Evolutionary conservation across 495 filamentous ascomycete species (phyloP).

Genomic region (Penicillium arizonense): DNA sequence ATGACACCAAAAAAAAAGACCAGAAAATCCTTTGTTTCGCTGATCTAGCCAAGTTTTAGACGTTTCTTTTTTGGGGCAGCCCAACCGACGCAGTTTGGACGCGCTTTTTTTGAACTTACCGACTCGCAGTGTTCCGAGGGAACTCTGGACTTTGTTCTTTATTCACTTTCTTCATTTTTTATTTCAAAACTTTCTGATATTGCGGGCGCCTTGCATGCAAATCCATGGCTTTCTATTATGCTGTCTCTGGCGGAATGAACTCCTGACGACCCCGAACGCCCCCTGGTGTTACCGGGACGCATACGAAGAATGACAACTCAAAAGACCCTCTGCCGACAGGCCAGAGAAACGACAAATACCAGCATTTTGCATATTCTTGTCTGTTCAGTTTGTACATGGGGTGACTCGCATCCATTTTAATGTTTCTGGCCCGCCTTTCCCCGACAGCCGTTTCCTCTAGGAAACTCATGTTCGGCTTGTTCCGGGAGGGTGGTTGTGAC

Average conservation of each 20-base stretch:
- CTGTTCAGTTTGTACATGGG: slow-evolving; percentile 42
- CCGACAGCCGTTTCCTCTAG: slow-evolving; percentile 1
- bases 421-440: slow-evolving; percentile 21
- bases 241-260: slow-evolving; percentile 21
- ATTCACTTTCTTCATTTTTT: slow-evolving; percentile 19
- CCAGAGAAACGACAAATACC: slow-evolving; percentile 42
- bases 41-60: slow-evolving; percentile 52
- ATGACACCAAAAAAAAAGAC: slow-evolving; percentile 49
- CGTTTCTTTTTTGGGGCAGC: slow-evolving; percentile 48
- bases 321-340: slow-evolving; percentile 31
- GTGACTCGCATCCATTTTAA: slow-evolving; percentile 39
- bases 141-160: slow-evolving; percentile 14
- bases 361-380: slow-evolving; percentile 45
- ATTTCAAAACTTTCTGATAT: slow-evolving; percentile 23
- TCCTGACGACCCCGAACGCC: slow-evolving; percentile 19
- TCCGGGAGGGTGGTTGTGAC: slow-evolving; percentile 7
- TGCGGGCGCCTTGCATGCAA: slow-evolving; percentile 43
- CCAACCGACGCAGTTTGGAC: slow-evolving; percentile 40
- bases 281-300: slow-evolving; percentile 30
- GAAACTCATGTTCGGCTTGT: slow-evolving; percentile 12
- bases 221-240: slow-evolving; percentile 31
- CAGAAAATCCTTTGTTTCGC: slow-evolving; percentile 42
- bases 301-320: slow-evolving; percentile 36
- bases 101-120: slow-evolving; percentile 21
- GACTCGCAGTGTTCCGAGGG: slow-evolving; percentile 11